A percentile compares a stretch with the other conserved stretches of the same genome.
phyloP scores from a whole-genome alignment of 176 grass and related monocot species.

The Bothriochloa decipiens region DNA sequence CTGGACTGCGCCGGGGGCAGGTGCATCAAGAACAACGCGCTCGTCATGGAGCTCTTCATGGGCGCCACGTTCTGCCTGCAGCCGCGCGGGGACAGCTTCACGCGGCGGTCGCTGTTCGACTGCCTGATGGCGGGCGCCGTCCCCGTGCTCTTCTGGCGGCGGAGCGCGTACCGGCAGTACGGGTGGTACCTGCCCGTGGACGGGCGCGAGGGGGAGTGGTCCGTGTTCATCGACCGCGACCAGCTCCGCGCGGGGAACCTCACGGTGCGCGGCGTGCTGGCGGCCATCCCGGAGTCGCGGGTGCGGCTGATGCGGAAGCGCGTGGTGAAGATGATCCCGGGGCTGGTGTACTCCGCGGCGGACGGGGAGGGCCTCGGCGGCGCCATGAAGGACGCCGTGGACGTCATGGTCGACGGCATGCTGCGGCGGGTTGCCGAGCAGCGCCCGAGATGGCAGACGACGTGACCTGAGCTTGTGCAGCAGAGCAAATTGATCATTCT shows the following conservation, averaged over 20 bases:
- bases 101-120: slow-evolving; percentile 86
- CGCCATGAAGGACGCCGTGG: slow-evolving; percentile 72
- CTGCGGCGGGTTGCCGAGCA: slow-evolving; percentile 55
- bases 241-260: slow-evolving; percentile 63
- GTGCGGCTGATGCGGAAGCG: slow-evolving; percentile 62
- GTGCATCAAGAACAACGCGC: slow-evolving; percentile 72
- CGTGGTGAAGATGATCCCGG: slow-evolving; percentile 86
- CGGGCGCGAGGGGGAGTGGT: slow-evolving; percentile 62
- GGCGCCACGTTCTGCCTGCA: slow-evolving; percentile 80
- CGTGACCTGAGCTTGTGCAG: slow-evolving; percentile 9
- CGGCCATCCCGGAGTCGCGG: slow-evolving; percentile 60
- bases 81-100: slow-evolving; percentile 89
- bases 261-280: slow-evolving; percentile 64
- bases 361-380: slow-evolving; percentile 61
- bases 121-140: slow-evolving; percentile 90
- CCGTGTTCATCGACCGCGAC: slow-evolving; percentile 82
- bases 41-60: slow-evolving; percentile 74
- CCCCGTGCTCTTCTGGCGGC: slow-evolving; percentile 83
- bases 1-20: slow-evolving; percentile 71
- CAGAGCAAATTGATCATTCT: slow-evolving; percentile 28
- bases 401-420: slow-evolving; percentile 78
- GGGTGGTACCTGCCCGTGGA: slow-evolving; percentile 66
- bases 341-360: slow-evolving; percentile 59
- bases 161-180: slow-evolving; percentile 78
- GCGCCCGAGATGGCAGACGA: slow-evolving; percentile 27